Evolutionary conservation across 768 basidiomycete genomes (phyloP).

Genomic region (Naematelia aurantialba): DNA sequence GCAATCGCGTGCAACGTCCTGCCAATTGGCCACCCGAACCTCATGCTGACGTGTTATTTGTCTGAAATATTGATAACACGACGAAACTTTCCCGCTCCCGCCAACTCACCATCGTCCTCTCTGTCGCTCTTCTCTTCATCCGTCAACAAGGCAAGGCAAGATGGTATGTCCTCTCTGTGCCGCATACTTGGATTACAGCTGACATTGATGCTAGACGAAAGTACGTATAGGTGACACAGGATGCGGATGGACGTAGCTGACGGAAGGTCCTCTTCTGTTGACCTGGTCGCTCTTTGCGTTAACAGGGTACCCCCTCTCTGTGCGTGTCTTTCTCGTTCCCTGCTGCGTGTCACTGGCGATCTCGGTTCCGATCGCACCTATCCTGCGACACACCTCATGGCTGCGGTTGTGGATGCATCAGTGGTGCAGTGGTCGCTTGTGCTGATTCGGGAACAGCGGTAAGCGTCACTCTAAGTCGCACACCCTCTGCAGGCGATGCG

Average conservation of each 20-base stretch:
- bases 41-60: not conserved
- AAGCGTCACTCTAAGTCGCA: constrained; percentile 96
- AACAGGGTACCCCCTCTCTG: constrained; percentile 91
- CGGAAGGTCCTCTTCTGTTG: constrained; percentile 65
- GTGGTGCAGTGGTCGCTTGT: too few species aligned
- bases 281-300: constrained; percentile 44
- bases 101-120: not conserved
- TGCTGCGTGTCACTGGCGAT: constrained; percentile 3
- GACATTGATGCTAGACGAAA: constrained; percentile 18
- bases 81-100: constrained; percentile 11
- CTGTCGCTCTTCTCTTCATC: constrained; percentile 20
- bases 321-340: constrained; percentile 54
- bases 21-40: too few species aligned
- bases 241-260: constrained; percentile 54
- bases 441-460: constrained; percentile 59
- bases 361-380: too few species aligned
- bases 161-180: constrained; percentile 30
- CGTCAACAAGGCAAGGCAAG: constrained; percentile 33
- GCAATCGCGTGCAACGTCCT: too few species aligned
- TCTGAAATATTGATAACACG: not conserved
- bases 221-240: constrained; percentile 21
- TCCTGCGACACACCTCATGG: too few species aligned
- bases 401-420: not conserved
- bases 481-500: constrained; percentile 96
- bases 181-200: constrained; percentile 9